Percentiles rank a stretch among this genome's conserved stretches.
Conservation (phyloP, 352 stramenopile species). For the Thalassiosira hispida region DNA sequence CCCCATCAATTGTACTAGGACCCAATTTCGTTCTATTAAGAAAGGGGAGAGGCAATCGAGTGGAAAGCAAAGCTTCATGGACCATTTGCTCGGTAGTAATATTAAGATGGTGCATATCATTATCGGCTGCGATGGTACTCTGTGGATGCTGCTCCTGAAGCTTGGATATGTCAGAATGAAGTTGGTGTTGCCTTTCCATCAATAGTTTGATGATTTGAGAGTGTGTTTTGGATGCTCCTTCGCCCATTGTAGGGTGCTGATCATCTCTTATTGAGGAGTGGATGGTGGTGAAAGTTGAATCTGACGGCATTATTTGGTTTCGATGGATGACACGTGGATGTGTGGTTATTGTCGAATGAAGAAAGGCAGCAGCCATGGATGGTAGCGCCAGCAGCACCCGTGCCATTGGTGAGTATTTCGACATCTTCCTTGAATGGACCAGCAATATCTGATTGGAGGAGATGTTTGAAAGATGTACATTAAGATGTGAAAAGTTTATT, state of each 20-base stretch:
- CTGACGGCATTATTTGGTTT: background rate
- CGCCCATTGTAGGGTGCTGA: background rate
- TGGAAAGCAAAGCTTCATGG: slow-evolving; percentile 26
- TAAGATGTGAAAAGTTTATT: too few relatives aligned
- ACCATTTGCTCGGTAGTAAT: slow-evolving; percentile 20
- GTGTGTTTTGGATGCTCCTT: slow-evolving; percentile 1
- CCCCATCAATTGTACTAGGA: slow-evolving; percentile 34
- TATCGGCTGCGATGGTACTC: slow-evolving; percentile 26
- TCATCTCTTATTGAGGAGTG: slow-evolving; percentile 12
- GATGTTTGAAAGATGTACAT: too few relatives aligned
- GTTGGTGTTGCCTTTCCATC: slow-evolving; percentile 15
- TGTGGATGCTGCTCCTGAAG: slow-evolving; percentile 12
- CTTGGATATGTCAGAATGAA: slow-evolving; percentile 16
- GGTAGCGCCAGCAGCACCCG: slow-evolving; percentile 2
- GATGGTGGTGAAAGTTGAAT: background rate
- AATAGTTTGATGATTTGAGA: slow-evolving; percentile 17
- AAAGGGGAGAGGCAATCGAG: slow-evolving; percentile 30
- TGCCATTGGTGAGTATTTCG: background rate
- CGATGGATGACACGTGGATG: background rate
- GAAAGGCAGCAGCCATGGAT: slow-evolving; percentile 6
- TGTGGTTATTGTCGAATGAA: slow-evolving; percentile 10
- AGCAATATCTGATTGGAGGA: too few relatives aligned
- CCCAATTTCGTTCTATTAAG: slow-evolving; percentile 28
- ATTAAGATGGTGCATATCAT: slow-evolving; percentile 10
- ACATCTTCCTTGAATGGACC: slow-evolving; percentile 10